A percentile compares a stretch with the other conserved stretches of the same genome.
Evolutionary conservation across 148 eudicot species (phyloP).

Genomic region (Oxyria digyna): DNA sequence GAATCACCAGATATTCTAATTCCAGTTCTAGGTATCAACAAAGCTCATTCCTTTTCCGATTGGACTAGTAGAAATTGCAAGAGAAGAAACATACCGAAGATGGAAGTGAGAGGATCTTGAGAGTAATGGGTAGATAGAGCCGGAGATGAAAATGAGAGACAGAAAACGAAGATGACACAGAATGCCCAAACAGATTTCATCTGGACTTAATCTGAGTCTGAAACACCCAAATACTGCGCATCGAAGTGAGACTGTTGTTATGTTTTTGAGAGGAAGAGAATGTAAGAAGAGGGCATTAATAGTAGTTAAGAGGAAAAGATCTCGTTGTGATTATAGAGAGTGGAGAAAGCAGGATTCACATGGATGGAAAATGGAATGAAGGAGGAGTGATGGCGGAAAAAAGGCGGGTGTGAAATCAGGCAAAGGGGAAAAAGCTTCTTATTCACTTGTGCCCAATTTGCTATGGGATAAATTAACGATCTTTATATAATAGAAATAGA

Average conservation of each 20-base stretch:
- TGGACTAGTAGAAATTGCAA: neutral
- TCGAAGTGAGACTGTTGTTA: neutral
- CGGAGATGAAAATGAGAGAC: neutral
- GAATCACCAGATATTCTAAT: neutral
- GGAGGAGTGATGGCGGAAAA: conserved; percentile 1
- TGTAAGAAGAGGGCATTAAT: neutral
- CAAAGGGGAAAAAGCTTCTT: neutral
- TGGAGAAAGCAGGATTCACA: conserved; percentile 1
- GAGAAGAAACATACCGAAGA: neutral
- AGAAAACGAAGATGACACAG: neutral
- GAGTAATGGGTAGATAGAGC: neutral
- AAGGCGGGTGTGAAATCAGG: conserved; percentile 4
- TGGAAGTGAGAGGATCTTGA: conserved; percentile 1
- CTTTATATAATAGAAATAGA: too few species aligned
- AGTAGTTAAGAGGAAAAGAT: conserved; percentile 4
- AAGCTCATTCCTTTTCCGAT: neutral
- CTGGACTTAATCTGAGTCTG: neutral
- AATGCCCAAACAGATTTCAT: neutral
- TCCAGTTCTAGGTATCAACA: neutral
- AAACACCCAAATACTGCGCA: neutral
- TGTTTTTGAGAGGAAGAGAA: neutral
- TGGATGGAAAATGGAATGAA: neutral
- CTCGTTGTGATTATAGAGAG: conserved; percentile 4
- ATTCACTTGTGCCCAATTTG: neutral
- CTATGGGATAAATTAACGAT: too few species aligned